Base-by-base conservation (phyloP, 768 basidiomycete genomes). In the Mycena alexandri region DNA sequence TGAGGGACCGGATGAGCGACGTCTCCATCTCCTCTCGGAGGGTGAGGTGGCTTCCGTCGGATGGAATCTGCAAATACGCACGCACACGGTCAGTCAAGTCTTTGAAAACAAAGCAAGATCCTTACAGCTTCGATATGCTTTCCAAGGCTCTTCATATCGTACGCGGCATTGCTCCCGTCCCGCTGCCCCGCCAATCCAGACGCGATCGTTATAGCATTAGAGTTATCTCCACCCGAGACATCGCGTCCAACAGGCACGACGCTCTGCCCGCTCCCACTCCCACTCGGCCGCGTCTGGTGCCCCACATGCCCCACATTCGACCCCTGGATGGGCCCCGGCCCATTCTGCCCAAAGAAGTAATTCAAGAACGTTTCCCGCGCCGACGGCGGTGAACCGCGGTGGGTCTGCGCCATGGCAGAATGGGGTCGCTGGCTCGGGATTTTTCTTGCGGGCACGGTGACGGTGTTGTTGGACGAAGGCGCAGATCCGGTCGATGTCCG, bases 141-240 rank as follows among this genome's bases (percentile, higher is more conserved):
- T 47, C 96, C 95, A 58, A 99, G 84, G 75, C 95, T 98, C 85
- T 95, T 98, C 98, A 99, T 99, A 77, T 99, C 98, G 78, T 90
- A 98, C 52, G 93, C 96, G 61, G 96, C 93, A 72, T 86, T 92
- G 76, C 84, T 92, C 53, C 84, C 92, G 72, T 96, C 93, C 54
- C 87, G 81, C 79, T 89, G 91, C 16, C 88, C 86, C 21, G 87
- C 87, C 87, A 93, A 75, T 5, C 92, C 92, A 16, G 86, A 80
- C 36, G 85, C 83, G 51, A 88, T 77, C 38, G 81, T 70, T 17
- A 71, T 67, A 2, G 19, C 17, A 29, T 44, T 68, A 25, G 63
- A 46, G 47, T 80, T 75, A 55, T 91, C 90, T 11, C 79, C 76
- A 3, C 83, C 87, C 14, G 88, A 89, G 42, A 92, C 72, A 69